phyloP scores from a whole-genome alignment of 2,329 filamentous ascomycete species.

The Xylaria sp. region DNA sequence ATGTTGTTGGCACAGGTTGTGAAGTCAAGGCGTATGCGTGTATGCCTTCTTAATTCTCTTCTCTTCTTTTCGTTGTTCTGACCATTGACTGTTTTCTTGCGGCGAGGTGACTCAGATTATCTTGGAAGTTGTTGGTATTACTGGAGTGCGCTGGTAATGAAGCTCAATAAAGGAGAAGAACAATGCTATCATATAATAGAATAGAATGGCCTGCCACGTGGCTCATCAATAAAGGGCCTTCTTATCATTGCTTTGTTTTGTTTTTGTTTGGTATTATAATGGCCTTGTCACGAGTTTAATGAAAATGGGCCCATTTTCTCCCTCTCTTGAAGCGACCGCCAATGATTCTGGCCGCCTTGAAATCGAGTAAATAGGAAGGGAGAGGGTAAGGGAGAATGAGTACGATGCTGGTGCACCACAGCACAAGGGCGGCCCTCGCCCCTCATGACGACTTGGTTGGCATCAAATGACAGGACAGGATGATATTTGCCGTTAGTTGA shows the following conservation, averaged over 20 bases:
- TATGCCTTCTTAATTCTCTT: no score
- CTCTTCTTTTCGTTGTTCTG: no score
- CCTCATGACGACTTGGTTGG: not conserved
- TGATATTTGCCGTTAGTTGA: no score
- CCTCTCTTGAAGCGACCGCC: not conserved
- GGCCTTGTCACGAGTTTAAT: conserved; percentile 8
- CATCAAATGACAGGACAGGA: not conserved
- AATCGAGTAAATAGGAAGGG: conserved; percentile 12
- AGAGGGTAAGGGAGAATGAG: not conserved
- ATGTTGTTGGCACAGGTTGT: no score
- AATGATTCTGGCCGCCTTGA: not conserved
- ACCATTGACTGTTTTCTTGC: not conserved
- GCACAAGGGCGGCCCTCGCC: not conserved
- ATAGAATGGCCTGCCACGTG: not conserved
- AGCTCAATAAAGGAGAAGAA: not conserved
- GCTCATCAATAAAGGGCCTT: not conserved
- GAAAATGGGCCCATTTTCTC: not conserved
- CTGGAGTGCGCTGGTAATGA: not conserved
- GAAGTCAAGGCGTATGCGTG: no score
- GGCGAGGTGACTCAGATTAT: not conserved
- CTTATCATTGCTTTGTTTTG: not conserved
- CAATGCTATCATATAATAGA: not conserved
- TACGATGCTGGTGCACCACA: not conserved
- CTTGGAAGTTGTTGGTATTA: not conserved
- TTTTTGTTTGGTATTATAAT: not conserved